Evolutionary conservation across 208 protist genomes (phyloP), one percentile per base, ranked within the genome.

Genomic region (Phytomonas francai): DNA sequence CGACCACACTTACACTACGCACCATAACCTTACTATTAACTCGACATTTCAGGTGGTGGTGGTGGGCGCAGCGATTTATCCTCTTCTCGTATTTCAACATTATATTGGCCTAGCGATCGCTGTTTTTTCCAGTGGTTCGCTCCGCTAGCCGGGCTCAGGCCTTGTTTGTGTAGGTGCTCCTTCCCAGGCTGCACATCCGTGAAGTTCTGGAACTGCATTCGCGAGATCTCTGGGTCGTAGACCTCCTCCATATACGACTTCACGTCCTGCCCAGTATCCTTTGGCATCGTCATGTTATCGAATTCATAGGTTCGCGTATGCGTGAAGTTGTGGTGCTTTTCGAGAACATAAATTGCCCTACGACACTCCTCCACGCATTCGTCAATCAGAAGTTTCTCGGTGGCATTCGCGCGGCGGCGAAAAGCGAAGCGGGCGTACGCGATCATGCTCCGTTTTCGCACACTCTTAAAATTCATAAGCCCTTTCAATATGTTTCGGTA

Each of bases 201-300:
- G 74, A 96, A 91, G 73, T 88, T 77, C 45, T 92, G 85, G 63
- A 95, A 95, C 77, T 92, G 87, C 79, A 80, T 72, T 5, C 87
- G 83, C 27, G 85, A 90, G 45, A 93, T 51, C 77, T 93, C 85
- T 27, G 89, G 89, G 70, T 95, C 89, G 72, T 95, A 95, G 34
- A 91, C 83, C 73, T 95, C 89, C 78, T 95, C 89, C 89, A 95
- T 95, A 80, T 95, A 95, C 33, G 85, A 92, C 78, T 88, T 85
- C 74, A 95, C 89, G 68, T 95, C 87, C 66, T 95, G 89, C 12
- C 89, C 89, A n/a, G 89, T 95, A 67, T 95, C 87, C 59, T 87
- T 87, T 3, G 89, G 89, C 62, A 95, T 71, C 30, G 77, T 76
- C 89, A 95, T 95, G 51, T 72, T 79, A 61, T 95, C 89, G 59